These are phyloP conservation scores for Rhodotorula taiwanensis DNA, from an alignment of 768 basidiomycete genomes.

Conservation along the genomic window DNA sequence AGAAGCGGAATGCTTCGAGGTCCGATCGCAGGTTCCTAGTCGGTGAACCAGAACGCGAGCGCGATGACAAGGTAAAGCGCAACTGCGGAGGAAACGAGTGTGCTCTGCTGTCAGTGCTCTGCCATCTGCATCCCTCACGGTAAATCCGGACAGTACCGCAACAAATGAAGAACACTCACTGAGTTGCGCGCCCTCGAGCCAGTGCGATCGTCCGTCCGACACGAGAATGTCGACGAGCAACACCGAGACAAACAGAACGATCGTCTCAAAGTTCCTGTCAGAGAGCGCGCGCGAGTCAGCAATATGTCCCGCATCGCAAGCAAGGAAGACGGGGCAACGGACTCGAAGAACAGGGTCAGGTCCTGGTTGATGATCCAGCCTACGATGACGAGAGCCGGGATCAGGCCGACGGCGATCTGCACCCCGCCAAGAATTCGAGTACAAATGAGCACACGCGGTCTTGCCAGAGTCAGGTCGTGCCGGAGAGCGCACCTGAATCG, in stretches of 20 bases:
- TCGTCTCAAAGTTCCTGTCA: slow-evolving; percentile 68
- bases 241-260: slow-evolving; percentile 77
- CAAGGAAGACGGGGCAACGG: slow-evolving; percentile 8
- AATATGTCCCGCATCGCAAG: too few relatives aligned
- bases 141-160: too few relatives aligned
- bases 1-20: not conserved
- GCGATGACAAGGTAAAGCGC: slow-evolving; percentile 74
- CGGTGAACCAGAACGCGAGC: slow-evolving; percentile 53
- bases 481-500: slow-evolving; percentile 40
- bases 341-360: slow-evolving; percentile 41
- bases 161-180: slow-evolving; percentile 42
- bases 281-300: slow-evolving; percentile 42
- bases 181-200: slow-evolving; percentile 78
- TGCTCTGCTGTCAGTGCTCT: too few relatives aligned
- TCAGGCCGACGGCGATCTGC: slow-evolving; percentile 45
- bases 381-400: slow-evolving; percentile 78
- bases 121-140: too few relatives aligned
- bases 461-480: not conserved
- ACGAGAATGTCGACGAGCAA: slow-evolving; percentile 72
- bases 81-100: too few relatives aligned
- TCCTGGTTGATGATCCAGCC: slow-evolving; percentile 61
- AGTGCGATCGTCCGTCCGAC: slow-evolving; percentile 74
- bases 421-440: too few relatives aligned
- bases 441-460: too few relatives aligned
- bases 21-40: not conserved